A percentile compares a stretch with the other conserved stretches of the same genome.
phyloP scores from a whole-genome alignment of 805 yeast species.

The Candida arabinofermentans region DNA sequence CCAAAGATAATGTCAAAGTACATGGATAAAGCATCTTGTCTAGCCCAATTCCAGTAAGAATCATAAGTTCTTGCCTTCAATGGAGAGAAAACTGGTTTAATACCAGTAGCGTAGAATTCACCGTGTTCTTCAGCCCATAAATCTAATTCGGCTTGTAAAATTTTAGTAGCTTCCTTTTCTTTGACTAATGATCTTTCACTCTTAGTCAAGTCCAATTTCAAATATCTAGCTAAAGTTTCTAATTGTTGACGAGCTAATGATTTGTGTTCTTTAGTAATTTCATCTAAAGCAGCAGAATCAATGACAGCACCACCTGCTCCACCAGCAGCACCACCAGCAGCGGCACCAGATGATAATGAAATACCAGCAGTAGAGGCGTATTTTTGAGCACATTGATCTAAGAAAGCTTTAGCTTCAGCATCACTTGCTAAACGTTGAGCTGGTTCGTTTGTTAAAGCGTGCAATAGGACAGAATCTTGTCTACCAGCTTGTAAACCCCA shows the following conservation, averaged over 20 bases:
- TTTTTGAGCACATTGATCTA: slow-evolving; percentile 77
- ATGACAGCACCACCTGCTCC: slow-evolving; percentile 82
- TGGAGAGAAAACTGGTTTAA: slow-evolving; percentile 83
- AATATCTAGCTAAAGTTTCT: slow-evolving; percentile 91
- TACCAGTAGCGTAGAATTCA: slow-evolving; percentile 89
- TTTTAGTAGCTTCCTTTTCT: slow-evolving; percentile 80
- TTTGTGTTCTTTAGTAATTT: slow-evolving; percentile 65
- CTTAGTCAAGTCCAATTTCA: slow-evolving; percentile 85
- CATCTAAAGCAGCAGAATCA: slow-evolving; percentile 94
- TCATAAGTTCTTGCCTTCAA: slow-evolving; percentile 95
- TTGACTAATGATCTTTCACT: slow-evolving; percentile 83
- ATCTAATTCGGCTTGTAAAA: slow-evolving; percentile 87
- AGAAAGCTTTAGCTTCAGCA: slow-evolving; percentile 83
- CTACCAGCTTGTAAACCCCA: slow-evolving; percentile 94
- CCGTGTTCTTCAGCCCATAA: slow-evolving; percentile 89
- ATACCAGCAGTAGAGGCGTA: slow-evolving; percentile 84
- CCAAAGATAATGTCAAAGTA: slow-evolving; percentile 96
- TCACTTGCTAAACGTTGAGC: slow-evolving; percentile 82
- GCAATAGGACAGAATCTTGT: slow-evolving; percentile 84
- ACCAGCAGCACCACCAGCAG: slow-evolving; percentile 47
- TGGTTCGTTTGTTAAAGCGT: slow-evolving; percentile 88
- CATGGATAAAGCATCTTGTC: slow-evolving; percentile 92
- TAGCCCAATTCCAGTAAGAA: slow-evolving; percentile 99
- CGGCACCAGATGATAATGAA: slow-evolving; percentile 62
- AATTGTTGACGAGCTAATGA: slow-evolving; percentile 73